Evolutionary conservation across 2,329 filamentous ascomycete species (phyloP).

Genomic region (Botrytis byssoidea): DNA sequence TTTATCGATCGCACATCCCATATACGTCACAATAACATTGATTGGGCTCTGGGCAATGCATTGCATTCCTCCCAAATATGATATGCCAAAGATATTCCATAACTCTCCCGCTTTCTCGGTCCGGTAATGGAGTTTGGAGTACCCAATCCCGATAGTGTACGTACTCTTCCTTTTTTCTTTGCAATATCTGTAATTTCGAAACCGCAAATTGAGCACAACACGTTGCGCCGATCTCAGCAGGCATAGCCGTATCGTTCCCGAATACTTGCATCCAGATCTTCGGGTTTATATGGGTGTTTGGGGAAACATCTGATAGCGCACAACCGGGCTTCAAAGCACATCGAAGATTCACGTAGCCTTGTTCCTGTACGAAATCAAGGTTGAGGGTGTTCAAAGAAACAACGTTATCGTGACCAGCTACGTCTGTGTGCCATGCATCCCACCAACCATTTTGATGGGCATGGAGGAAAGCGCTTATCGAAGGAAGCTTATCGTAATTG

Average conservation of each 20-base stretch:
- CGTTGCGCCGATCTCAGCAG: conserved; percentile 49
- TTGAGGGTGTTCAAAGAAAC: conserved; percentile 29
- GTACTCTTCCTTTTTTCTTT: conserved; percentile 53
- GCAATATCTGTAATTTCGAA: conserved; percentile 50
- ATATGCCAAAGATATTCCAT: conserved; percentile 67
- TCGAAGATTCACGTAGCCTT: conserved; percentile 60
- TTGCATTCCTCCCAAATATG: conserved; percentile 53
- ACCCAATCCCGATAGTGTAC: conserved; percentile 58
- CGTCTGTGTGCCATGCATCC: conserved; percentile 31
- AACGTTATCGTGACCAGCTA: conserved; percentile 37
- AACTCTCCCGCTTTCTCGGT: conserved; percentile 57
- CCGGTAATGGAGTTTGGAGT: conserved; percentile 51
- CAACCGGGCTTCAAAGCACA: conserved; percentile 60
- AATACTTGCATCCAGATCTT: conserved; percentile 41
- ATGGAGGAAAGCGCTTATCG: conserved; percentile 37
- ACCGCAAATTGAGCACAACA: conserved; percentile 67
- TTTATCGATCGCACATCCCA: conserved; percentile 34
- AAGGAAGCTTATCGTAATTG: conserved; percentile 53
- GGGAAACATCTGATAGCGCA: conserved; percentile 32
- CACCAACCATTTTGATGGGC: conserved; percentile 49
- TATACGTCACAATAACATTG: conserved; percentile 38
- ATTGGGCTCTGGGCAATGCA: conserved; percentile 32
- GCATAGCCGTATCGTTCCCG: conserved; percentile 38
- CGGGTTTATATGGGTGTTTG: conserved; percentile 45
- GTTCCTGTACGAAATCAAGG: conserved; percentile 43